Evolutionary conservation across 2,329 filamentous ascomycete species (phyloP).

Genomic region (Pseudogymnoascus sp.): DNA sequence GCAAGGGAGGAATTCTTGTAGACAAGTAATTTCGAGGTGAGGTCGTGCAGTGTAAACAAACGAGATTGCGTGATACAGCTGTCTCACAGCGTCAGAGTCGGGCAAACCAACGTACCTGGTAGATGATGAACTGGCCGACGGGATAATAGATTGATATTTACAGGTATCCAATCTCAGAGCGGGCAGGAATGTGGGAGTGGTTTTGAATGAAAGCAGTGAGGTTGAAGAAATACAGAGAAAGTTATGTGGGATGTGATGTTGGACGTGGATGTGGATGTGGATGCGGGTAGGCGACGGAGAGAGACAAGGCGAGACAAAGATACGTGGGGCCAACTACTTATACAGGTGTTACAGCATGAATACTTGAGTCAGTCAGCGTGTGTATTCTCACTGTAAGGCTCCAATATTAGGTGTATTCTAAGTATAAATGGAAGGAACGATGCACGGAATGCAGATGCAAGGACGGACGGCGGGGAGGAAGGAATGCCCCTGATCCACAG

Average conservation of each 20-base stretch:
- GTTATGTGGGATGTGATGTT: background rate
- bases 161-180: background rate
- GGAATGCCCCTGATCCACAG: background rate
- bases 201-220: background rate
- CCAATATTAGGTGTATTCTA: background rate
- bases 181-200: background rate
- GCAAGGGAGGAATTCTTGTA: background rate
- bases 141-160: background rate
- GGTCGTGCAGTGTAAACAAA: background rate
- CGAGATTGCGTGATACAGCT: background rate
- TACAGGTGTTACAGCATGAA: background rate
- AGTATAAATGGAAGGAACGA: background rate
- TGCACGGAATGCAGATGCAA: background rate
- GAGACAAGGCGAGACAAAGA: background rate
- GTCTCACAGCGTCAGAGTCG: background rate
- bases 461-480: background rate
- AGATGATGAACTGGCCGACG: background rate
- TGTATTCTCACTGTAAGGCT: background rate
- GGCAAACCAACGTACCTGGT: background rate
- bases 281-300: background rate
- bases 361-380: background rate
- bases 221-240: background rate
- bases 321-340: constrained; percentile 2
- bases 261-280: background rate
- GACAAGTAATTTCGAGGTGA: background rate